Conservation (phyloP, 208 protist genomes). For the Angomonas ambiguus region DNA sequence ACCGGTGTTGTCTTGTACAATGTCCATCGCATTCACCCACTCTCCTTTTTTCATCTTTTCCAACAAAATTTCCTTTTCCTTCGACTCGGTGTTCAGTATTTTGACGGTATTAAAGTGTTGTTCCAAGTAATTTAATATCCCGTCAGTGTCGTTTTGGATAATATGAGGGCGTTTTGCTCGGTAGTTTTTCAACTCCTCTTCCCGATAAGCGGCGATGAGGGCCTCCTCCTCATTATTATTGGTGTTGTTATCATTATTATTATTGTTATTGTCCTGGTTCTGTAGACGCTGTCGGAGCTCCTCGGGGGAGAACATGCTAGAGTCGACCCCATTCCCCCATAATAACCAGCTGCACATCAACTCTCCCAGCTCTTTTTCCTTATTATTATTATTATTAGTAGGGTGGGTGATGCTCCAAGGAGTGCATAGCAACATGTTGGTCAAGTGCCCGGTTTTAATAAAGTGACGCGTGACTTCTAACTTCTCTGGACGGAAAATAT, state of each 20-base stretch:
- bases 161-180: conserved; percentile 41
- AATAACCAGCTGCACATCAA: conserved; percentile 78
- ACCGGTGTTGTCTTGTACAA: conserved; percentile 88
- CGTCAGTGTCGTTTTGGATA: conserved; percentile 57
- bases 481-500: conserved; percentile 78
- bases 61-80: background rate
- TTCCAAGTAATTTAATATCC: conserved; percentile 34
- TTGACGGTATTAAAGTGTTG: conserved; percentile 23
- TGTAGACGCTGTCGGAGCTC: conserved; percentile 37
- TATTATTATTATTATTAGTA: no score
- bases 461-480: conserved; percentile 57
- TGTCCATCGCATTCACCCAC: conserved; percentile 36
- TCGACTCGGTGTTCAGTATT: conserved; percentile 7
- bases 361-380: conserved; percentile 38
- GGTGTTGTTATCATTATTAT: background rate
- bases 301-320: conserved; percentile 86
- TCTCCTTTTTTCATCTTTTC: conserved; percentile 10
- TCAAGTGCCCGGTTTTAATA: conserved; percentile 39
- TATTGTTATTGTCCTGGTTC: background rate
- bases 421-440: conserved; percentile 71
- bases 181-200: conserved; percentile 11
- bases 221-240: conserved; percentile 27
- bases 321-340: conserved; percentile 84
- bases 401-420: conserved; percentile 39
- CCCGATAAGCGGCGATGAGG: background rate